Evolutionary conservation across 1,284 basidiomycete species (phyloP), one percentile per base, ranked within the genome.

Genomic region (Ceratobasidium sp.): DNA sequence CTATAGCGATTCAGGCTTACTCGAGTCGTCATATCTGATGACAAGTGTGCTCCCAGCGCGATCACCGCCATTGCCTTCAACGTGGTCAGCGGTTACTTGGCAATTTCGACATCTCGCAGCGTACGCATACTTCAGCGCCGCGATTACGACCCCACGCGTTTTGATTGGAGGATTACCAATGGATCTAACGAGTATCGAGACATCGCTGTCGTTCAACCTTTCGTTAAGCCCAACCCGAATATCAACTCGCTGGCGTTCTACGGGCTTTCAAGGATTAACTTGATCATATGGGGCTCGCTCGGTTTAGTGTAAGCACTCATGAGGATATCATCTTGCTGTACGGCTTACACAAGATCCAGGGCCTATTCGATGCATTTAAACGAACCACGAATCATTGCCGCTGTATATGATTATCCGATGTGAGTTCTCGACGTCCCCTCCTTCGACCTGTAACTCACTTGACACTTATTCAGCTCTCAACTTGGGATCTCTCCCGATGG

Each of bases 21-120:
- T 26, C 26, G 6, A 13, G 7, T 56, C 23, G 20, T 23, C 12
- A 13, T 10, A 23, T 26, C 55, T 49, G 46, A 18, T 49, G 46
- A 18, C 46, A 49, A 26, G 33, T 33, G 33, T 33, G 33, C 33
- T 49, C 46, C 46, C 18, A 49, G 18, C 12, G 9, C 55, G 6
- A 26, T 56, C 55, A 56, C 55, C n/a, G 55, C 55, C 12, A 56
- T 56, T 26, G 55, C 55, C 55, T 56, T 56, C 55, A 56, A 23
- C 55, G n/a, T 12, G 55, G 12, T 23, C 26, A 5, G 6, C n/a
- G 23, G 23, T 6, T 56, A 26, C 23, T 7, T 56, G 6, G 55
- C 55, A 4, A 7, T 56, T 23, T 56, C 55, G 23, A 56, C 55
- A n/a, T n/a, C n/a, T 56, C n/a, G 23, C 55, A 23, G 26, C 9